Base-by-base conservation (phyloP, 495 filamentous ascomycete genomes). In the Aspergillus carlsbadensis region DNA sequence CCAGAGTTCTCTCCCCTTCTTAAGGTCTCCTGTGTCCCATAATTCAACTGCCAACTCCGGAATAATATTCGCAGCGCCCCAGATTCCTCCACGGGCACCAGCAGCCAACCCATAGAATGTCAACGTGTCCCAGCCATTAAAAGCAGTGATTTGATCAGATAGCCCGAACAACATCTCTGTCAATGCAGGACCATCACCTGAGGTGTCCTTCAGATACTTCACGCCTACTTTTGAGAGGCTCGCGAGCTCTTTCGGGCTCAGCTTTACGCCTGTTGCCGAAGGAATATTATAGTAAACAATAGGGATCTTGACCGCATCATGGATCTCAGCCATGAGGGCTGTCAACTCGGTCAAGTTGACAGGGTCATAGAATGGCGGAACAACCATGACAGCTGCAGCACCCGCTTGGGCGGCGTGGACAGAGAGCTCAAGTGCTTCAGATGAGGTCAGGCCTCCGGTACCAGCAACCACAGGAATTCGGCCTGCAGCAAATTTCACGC, bases 231-330 rank as follows among this genome's bases (percentile, higher is more conserved):
- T 56, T 10, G 58, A 58, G 18, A 74, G 41, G 2, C 60, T 64
- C 0, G 67, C 70, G 10, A 74, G 60, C 52, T 72, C 58, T 4
- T 22, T 1, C 5, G 69, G 69, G 0, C 57, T 48, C 2, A 74
- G 61, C 6, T 52, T 70, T 26, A 70, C 14, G 0, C 67, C 70
- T 1, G 56, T 54, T 0, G 68, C 71, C 2, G 61, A 50, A 14
- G 71, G 71, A 18, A 74, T 74, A 21, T 74, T 69, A 51, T 74
- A 74, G 58, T 61, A 74, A 42, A 74, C 57, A 26, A 74, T 72
- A 0, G 69, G 71, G 8, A 72, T 57, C 11, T 59, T 43, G 2
- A 62, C 65, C 2, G 52, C 57, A 1, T 31, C 44, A 35, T 67
- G 65, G 13, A 74, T 65, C 42, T 69, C 69, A 1, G 18, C 31